Evolutionary conservation across 1,139 yeast genomes (phyloP), one percentile per base, ranked within the genome.

Genomic region (Fermentozyma sake): DNA sequence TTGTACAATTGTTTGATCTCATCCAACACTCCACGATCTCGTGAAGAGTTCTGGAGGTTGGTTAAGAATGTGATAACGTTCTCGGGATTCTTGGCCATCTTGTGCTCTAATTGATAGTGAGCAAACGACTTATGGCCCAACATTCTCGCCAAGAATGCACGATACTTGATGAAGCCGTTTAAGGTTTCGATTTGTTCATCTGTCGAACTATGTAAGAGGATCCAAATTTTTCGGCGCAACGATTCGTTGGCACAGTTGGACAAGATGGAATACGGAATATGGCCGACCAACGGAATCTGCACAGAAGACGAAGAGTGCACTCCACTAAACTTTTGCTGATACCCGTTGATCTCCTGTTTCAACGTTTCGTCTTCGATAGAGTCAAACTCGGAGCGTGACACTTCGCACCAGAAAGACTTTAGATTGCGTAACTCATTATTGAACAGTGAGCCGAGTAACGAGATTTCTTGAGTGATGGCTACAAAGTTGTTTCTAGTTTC

Each of bases 61-160:
- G 61, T 53, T 32, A 91, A 60, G 40, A 91, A 87, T 6, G 79
- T 64, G 38, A 65, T 55, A 1, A 89, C 98, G 45, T 85, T 79
- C 16, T 72, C 76, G 0, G 96, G 95, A 7, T 58, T 68, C 37
- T 79, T 79, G 9, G 95, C 95, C 96, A 91, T 85, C 50, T 93
- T 91, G 39, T 86, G 95, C 35, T 76, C 79, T 22, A 91, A 61
- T 48, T 85, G 94, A 48, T 91, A 89, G 29, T 81, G 80, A 0
- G 93, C 77, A 56, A 67, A 91, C 23, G 85, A 79, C 12, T 60
- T 46, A 47, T 75, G 75, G 0, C 94, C 94, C 62, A 91, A 66
- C 60, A 85, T 67, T 26, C 67, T 64, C 0, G 98, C 89, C 23
- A 93, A 58, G 4, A 75, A 60, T 4, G 84, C 84, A 34, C 98